Base-by-base conservation (phyloP, 23 red algal genomes). In the Gracilariopsis chorda region DNA sequence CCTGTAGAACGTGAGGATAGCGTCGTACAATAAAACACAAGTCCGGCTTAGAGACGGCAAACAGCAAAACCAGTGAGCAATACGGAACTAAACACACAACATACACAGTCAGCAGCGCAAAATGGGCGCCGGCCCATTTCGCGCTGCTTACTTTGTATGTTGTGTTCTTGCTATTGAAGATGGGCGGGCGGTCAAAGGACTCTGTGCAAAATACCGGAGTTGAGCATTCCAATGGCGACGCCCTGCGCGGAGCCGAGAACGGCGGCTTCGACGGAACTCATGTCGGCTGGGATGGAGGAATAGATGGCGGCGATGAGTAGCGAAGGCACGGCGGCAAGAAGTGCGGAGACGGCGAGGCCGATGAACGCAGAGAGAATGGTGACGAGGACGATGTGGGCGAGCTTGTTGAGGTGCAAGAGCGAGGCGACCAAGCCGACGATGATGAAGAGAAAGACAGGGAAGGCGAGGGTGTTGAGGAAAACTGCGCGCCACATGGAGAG, bases 271-370 rank as follows among this genome's bases (percentile, higher is more conserved):
- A 89, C n/a, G 17, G 68, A 61, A 40, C 48, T 65, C 85, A 89
- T 89, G 67, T 37, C 24, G 34, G 61, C 58, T 19, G 68, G 85
- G 23, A 89, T 42, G 32, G 85, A 77, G 23, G 68, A 56, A 52
- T 89, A 89, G 33, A 89, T 64, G 23, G 51, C 85, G 35, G 85
- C 85, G 14, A 89, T 62, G 49, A 89, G 65, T 24, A 89, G 72
- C 48, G 85, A 65, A 34, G 85, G 85, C 3, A 77, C 40, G 10
- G 69, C 64, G 12, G 40, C 85, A 11, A 89, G 68, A 12, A 61
- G 33, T 7, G 72, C 68, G 40, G 85, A 51, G 47, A 42, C 46
- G 34, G 58, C 37, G 19, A 89, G 52, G 28, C 85, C 85, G 28
- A 89, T 39, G 44, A 89, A 0, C 36, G 52, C 65, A 48, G 69